phyloP scores from a whole-genome alignment of 805 yeast genomes.

The Wickerhamomyces mucosus region DNA sequence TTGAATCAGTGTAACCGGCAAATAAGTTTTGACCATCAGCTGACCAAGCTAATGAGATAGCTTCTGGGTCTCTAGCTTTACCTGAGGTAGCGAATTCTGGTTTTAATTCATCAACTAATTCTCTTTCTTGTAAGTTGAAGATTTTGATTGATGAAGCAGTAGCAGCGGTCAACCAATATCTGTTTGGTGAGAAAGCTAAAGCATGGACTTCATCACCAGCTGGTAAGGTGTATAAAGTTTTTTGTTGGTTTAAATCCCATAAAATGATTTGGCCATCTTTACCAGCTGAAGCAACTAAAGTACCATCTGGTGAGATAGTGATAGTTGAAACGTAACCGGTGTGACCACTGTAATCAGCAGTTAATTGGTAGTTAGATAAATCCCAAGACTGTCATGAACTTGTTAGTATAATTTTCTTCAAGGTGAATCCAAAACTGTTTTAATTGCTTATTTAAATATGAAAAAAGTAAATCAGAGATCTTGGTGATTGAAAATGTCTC shows the following conservation, averaged over 20 bases:
- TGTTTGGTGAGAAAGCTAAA: conserved; percentile 99
- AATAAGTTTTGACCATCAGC: conserved; percentile 99
- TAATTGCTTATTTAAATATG: not conserved
- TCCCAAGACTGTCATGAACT: conserved; percentile 76
- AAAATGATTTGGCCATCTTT: conserved; percentile 98
- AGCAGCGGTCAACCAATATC: conserved; percentile 99
- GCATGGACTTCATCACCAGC: conserved; percentile 97
- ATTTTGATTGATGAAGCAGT: conserved; percentile 96
- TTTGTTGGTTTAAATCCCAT: conserved; percentile 89
- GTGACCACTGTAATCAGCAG: conserved; percentile 98
- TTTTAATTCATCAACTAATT: conserved; percentile 91
- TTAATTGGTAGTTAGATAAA: conserved; percentile 69
- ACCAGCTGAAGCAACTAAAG: conserved; percentile 98
- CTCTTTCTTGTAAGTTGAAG: conserved; percentile 94
- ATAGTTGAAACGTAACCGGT: conserved; percentile 96
- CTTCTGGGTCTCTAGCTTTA: conserved; percentile 95
- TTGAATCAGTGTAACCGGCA: conserved; percentile 99
- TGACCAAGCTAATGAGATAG: conserved; percentile 98
- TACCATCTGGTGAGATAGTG: conserved; percentile 99
- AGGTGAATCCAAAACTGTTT: not conserved
- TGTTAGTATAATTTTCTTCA: conserved; percentile 33
- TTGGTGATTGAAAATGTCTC: conserved; percentile 97
- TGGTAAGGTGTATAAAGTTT: conserved; percentile 83
- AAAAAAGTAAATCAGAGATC: conserved; percentile 72
- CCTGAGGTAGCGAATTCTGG: conserved; percentile 89